Base-by-base conservation (phyloP, 2,329 filamentous ascomycete species). In the Cordyceps cateniannulata region DNA sequence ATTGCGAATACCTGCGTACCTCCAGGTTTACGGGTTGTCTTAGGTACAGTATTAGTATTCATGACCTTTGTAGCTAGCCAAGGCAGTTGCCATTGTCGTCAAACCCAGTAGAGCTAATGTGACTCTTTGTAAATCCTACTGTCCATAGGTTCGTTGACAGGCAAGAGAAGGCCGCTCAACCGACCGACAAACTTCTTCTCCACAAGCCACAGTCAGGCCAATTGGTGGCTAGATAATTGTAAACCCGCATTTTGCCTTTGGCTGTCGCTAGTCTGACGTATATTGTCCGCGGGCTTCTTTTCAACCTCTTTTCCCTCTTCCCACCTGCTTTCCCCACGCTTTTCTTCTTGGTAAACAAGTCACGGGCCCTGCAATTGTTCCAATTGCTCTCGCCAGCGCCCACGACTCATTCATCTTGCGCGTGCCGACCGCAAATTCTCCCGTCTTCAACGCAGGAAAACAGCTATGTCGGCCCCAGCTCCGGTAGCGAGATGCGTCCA, bases 401-500 rank as follows among this genome's bases (percentile, higher is more conserved):
- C 18, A 44, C 48, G 40, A 27, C 14, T 14, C 7, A 44, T 47
- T 32, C 22, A 47, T 56, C 53, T 62, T 53, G 38, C 51, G 18
- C 20, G 50, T 38, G 59, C 29, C 40, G 29, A 38, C 38, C 42
- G 38, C 45, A 52, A 35, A 49, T 56, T 49, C 22, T 27, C 25
- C 40, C 25, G 24, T 32, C 16, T 29, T 16, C n/a, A 12, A 35
- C 18, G 22, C 24, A 53, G 12, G 16, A 29, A n/a, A 14, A 16
- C 16, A 62, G 68, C 54, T 64, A 76, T 76, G 73, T 69, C 73
- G 60, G 70, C 73, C 60, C 67, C 71, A 48, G 67, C 72, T 63
- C 74, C 75, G 20, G 68, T 77, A 61, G 71, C 73, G 62, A 71
- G 75, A 65, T 76, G 71, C 67, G 69, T 76, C 55, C 74, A 72